Conservation (phyloP, 2,329 filamentous ascomycete species). For the Helotiales sp. region DNA sequence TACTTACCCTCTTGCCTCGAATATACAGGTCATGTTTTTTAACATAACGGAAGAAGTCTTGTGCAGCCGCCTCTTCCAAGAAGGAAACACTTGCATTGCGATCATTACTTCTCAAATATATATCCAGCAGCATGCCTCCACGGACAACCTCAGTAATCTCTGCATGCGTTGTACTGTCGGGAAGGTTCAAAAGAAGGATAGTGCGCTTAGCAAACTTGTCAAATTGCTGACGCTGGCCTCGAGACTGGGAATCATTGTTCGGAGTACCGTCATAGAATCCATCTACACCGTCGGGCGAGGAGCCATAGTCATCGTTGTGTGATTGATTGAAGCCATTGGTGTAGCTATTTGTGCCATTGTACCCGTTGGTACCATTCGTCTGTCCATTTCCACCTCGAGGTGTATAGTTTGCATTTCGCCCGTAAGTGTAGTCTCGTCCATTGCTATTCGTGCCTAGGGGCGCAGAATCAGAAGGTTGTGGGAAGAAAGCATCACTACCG, state of each 20-base stretch:
- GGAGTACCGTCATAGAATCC: constrained; percentile 33
- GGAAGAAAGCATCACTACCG: constrained; percentile 27
- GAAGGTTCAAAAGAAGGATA: constrained; percentile 65
- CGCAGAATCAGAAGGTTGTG: constrained; percentile 25
- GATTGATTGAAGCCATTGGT: constrained; percentile 30
- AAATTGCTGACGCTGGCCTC: constrained; percentile 31
- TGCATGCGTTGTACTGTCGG: constrained; percentile 64
- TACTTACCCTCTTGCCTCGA: constrained; percentile 67
- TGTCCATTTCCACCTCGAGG: constrained; percentile 28
- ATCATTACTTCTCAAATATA: constrained; percentile 65
- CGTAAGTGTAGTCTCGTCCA: constrained; percentile 36
- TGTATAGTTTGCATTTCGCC: constrained; percentile 35
- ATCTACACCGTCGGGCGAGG: constrained; percentile 29
- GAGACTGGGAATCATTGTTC: constrained; percentile 33
- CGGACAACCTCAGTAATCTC: constrained; percentile 70
- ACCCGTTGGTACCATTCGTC: constrained; percentile 24
- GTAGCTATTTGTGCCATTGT: constrained; percentile 28
- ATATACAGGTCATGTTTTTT: constrained; percentile 72
- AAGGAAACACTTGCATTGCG: constrained; percentile 72
- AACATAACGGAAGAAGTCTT: constrained; percentile 66
- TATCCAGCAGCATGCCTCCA: constrained; percentile 72
- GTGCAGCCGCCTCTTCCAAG: constrained; percentile 64
- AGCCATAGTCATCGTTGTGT: constrained; percentile 35
- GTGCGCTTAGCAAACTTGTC: constrained; percentile 55
- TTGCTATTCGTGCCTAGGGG: constrained; percentile 6